A percentile compares a stretch with the other conserved stretches of the same genome.
Evolutionary conservation across 140 eudicot genomes (phyloP).

Genomic region (Stevia rebaudiana): DNA sequence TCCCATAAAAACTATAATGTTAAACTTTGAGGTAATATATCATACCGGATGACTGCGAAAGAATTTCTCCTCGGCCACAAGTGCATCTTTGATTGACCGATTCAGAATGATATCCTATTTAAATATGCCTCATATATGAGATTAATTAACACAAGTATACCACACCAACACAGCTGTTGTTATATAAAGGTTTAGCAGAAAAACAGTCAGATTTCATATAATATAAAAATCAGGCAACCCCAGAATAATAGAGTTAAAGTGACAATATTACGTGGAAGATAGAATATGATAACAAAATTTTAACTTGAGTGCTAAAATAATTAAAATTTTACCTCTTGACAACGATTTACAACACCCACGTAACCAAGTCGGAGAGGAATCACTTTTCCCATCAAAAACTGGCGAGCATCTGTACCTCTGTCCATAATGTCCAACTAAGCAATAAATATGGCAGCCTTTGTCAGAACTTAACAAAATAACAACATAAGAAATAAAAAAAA

Average conservation of each 20-base stretch:
- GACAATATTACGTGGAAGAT: neutral
- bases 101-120: constrained; percentile 66
- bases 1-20: neutral
- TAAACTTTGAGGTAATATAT: neutral
- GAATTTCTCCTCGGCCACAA: constrained; percentile 92
- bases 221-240: constrained; percentile 47
- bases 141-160: no score
- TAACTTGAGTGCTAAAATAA: neutral
- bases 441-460: constrained; percentile 15
- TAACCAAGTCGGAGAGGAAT: constrained; percentile 87
- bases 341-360: constrained; percentile 87
- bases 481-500: neutral
- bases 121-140: no score
- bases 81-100: constrained; percentile 86
- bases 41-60: constrained; percentile 87
- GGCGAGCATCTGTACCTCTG: constrained; percentile 94
- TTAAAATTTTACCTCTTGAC: constrained; percentile 81
- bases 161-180: no score
- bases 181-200: neutral
- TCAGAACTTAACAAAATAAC: constrained; percentile 3
- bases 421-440: constrained; percentile 95
- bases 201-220: no score
- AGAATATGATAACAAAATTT: neutral
- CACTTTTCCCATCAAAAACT: constrained; percentile 82
- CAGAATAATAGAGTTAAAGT: constrained; percentile 3